phyloP scores from a whole-genome alignment of 2,329 filamentous ascomycete species.

The Cadophora gregata region DNA sequence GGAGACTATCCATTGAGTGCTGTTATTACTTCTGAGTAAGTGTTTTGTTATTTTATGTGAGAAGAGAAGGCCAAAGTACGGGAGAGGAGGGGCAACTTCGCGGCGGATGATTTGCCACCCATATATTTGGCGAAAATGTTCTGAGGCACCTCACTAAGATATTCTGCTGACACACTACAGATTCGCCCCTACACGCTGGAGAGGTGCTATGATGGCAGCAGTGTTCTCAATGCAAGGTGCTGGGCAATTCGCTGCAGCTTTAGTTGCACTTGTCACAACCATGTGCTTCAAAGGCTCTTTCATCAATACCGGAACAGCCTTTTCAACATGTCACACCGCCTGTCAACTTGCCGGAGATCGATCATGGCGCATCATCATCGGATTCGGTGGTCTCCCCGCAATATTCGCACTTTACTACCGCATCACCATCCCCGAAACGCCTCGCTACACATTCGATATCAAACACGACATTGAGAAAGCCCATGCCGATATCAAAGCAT shows the following conservation, averaged over 20 bases:
- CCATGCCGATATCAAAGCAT: slow-evolving; percentile 73
- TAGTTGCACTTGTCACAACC: slow-evolving; percentile 78
- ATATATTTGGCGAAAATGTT: neutral
- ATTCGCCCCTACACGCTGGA: slow-evolving; percentile 84
- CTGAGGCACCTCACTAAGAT: neutral
- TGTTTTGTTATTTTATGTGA: slow-evolving; percentile 27
- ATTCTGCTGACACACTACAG: neutral
- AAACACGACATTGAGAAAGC: slow-evolving; percentile 77
- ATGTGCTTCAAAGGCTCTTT: slow-evolving; percentile 74
- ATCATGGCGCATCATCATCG: slow-evolving; percentile 82
- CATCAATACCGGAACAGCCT: slow-evolving; percentile 51
- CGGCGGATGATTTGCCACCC: too few species aligned
- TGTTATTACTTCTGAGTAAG: slow-evolving; percentile 71
- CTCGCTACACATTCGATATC: slow-evolving; percentile 86
- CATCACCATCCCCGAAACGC: slow-evolving; percentile 85
- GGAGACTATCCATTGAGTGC: slow-evolving; percentile 83
- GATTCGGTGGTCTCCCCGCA: slow-evolving; percentile 43
- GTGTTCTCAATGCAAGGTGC: slow-evolving; percentile 90
- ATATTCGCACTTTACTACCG: slow-evolving; percentile 88
- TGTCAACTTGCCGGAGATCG: slow-evolving; percentile 77
- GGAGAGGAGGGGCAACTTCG: neutral
- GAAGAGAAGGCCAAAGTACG: neutral
- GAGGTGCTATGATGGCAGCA: slow-evolving; percentile 85
- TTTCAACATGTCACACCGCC: slow-evolving; percentile 64
- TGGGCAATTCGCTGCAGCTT: slow-evolving; percentile 76